Conservation (phyloP, 306 rosid genomes). For the Gastrolobium bilobum region DNA sequence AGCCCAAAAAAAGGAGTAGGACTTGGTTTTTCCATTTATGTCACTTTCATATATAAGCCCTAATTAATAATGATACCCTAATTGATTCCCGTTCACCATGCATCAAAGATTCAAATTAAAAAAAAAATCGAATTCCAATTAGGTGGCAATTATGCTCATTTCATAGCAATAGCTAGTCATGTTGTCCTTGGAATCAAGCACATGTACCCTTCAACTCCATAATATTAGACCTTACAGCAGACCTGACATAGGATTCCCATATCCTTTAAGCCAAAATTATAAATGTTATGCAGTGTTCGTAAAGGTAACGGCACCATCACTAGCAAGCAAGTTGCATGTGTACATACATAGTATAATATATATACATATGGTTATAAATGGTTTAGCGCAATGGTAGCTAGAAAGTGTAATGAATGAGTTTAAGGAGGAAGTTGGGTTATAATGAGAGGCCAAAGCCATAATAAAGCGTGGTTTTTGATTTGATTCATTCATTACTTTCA, state of each 20-base stretch:
- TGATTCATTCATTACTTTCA: constrained; percentile 43
- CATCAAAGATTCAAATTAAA: constrained; percentile 28
- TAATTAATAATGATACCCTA: neutral
- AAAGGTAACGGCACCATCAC: constrained; percentile 73
- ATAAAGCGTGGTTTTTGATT: constrained; percentile 41
- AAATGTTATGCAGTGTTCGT: constrained; percentile 73
- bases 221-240: neutral
- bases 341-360: neutral
- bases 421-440: neutral
- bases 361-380: constrained; percentile 23
- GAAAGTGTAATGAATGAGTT: neutral
- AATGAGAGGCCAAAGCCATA: constrained; percentile 31
- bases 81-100: neutral
- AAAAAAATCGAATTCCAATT: neutral
- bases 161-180: constrained; percentile 6
- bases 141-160: neutral
- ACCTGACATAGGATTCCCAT: constrained; percentile 53
- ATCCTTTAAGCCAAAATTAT: constrained; percentile 36
- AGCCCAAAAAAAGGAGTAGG: neutral
- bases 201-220: constrained; percentile 32
- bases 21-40: neutral
- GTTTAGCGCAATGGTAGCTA: constrained; percentile 17
- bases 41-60: constrained; percentile 12
- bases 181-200: constrained; percentile 32
- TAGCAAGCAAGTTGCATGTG: constrained; percentile 48